Evolutionary conservation across 371 early-diverging fungal genomes (phyloP).

Genomic region (Massospora cicadina): DNA sequence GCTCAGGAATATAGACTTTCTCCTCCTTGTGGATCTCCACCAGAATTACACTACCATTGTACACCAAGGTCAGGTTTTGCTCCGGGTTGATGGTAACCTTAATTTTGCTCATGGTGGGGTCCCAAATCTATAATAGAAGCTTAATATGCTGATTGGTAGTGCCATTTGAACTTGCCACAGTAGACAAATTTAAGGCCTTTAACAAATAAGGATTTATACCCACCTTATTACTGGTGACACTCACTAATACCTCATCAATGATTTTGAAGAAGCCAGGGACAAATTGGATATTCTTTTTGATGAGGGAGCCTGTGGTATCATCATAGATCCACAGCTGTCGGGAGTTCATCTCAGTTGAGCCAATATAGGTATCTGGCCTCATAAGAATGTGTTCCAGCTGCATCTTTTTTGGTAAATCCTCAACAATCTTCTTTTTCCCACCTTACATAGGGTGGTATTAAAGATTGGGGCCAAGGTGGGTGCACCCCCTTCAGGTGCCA

Average conservation of each 20-base stretch:
- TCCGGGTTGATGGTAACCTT: conserved; percentile 83
- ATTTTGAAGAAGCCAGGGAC: conserved; percentile 99
- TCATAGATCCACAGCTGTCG: conserved; percentile 81
- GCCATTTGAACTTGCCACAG: background rate
- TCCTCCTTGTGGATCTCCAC: conserved; percentile 90
- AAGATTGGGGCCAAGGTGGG: background rate
- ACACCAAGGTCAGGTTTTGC: conserved; percentile 71
- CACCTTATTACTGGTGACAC: conserved; percentile 90
- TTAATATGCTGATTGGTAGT: too few relatives aligned
- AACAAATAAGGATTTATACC: background rate
- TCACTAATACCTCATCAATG: conserved; percentile 99
- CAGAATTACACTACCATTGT: conserved; percentile 97
- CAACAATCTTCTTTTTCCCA: conserved; percentile 47
- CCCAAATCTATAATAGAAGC: conserved; percentile 56
- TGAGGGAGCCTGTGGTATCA: conserved; percentile 40
- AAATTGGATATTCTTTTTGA: conserved; percentile 43
- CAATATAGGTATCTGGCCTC: conserved; percentile 99
- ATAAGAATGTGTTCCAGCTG: conserved; percentile 97
- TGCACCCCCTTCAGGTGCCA: background rate
- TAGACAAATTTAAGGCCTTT: background rate
- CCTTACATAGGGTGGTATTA: background rate
- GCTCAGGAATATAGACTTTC: conserved; percentile 93
- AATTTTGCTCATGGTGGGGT: conserved; percentile 79
- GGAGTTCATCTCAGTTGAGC: conserved; percentile 79
- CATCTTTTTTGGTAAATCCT: conserved; percentile 97